These are phyloP conservation scores for Sporothrix humicola DNA, from an alignment of 2,329 filamentous ascomycete genomes.

Conservation along the genomic window DNA sequence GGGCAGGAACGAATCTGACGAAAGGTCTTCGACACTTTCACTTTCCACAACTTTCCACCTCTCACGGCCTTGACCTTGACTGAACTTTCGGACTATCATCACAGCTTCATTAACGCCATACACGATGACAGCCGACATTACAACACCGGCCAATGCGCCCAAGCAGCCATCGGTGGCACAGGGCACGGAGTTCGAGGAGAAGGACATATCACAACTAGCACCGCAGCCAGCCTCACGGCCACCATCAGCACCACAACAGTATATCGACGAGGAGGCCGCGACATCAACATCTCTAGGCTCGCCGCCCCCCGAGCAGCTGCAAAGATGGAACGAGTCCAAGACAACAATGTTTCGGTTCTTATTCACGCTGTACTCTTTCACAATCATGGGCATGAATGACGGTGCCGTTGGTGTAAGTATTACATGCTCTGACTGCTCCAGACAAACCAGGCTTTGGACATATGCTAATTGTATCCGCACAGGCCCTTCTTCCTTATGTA, in stretches of 20 bases:
- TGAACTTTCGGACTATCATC: too few species aligned
- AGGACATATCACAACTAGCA: neutral
- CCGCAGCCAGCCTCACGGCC: neutral
- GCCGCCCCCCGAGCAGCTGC: conserved; percentile 41
- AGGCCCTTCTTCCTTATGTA: conserved; percentile 56
- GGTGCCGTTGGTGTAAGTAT: conserved; percentile 62
- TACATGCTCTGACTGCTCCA: neutral
- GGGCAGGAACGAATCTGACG: too few species aligned
- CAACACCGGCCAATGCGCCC: neutral
- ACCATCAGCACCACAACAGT: neutral
- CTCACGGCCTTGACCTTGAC: neutral
- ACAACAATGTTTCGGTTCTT: conserved; percentile 64
- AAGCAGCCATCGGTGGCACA: neutral
- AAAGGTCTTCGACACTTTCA: neutral
- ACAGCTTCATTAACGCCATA: too few species aligned
- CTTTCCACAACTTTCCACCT: neutral
- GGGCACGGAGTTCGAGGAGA: conserved; percentile 8
- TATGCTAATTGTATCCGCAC: conserved; percentile 13
- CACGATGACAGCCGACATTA: neutral
- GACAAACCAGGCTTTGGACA: neutral
- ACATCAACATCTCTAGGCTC: neutral
- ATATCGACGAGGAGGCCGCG: conserved; percentile 35
- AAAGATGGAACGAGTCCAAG: conserved; percentile 68
- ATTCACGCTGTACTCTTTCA: conserved; percentile 65
- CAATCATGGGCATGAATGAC: conserved; percentile 73